These are phyloP conservation scores for Arxiozyma heterogenica DNA, from an alignment of 1,139 yeast genomes.

Conservation along the genomic window DNA sequence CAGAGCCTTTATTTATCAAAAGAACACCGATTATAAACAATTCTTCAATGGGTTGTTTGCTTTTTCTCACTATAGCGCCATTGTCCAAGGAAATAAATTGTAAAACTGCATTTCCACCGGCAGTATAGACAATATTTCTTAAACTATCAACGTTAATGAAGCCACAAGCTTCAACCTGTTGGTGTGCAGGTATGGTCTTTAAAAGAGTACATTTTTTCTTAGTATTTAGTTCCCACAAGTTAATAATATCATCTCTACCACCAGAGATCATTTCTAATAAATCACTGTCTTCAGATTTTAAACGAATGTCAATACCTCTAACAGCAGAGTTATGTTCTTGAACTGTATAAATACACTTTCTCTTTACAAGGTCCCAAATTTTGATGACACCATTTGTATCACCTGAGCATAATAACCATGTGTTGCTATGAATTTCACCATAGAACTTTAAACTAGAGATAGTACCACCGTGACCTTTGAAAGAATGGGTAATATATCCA, in stretches of 20 bases:
- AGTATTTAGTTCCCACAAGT: conserved; percentile 44
- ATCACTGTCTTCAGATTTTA: conserved; percentile 25
- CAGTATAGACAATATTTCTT: conserved; percentile 48
- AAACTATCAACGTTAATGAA: conserved; percentile 35
- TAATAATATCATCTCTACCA: conserved; percentile 72
- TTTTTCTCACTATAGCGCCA: conserved; percentile 37
- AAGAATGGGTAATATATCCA: conserved; percentile 78
- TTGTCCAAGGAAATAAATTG: conserved; percentile 48
- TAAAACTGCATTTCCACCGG: conserved; percentile 67
- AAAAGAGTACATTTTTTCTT: conserved; percentile 45
- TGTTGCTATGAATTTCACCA: conserved; percentile 59
- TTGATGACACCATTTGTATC: conserved; percentile 79
- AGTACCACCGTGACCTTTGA: conserved; percentile 93
- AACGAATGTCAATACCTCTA: conserved; percentile 63
- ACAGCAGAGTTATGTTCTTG: conserved; percentile 81
- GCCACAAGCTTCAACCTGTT: conserved; percentile 76
- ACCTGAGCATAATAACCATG: conserved; percentile 80
- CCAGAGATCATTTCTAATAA: conserved; percentile 62
- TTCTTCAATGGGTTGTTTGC: conserved; percentile 57
- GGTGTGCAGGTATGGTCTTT: conserved; percentile 63
- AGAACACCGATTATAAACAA: conserved; percentile 54
- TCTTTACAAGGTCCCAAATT: conserved; percentile 82
- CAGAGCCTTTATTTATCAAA: conserved; percentile 27
- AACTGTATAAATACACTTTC: conserved; percentile 55
- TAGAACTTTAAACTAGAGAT: conserved; percentile 67